Evolutionary conservation across 257 asterid genomes (phyloP).

Genomic region (Primulina tabacum): DNA sequence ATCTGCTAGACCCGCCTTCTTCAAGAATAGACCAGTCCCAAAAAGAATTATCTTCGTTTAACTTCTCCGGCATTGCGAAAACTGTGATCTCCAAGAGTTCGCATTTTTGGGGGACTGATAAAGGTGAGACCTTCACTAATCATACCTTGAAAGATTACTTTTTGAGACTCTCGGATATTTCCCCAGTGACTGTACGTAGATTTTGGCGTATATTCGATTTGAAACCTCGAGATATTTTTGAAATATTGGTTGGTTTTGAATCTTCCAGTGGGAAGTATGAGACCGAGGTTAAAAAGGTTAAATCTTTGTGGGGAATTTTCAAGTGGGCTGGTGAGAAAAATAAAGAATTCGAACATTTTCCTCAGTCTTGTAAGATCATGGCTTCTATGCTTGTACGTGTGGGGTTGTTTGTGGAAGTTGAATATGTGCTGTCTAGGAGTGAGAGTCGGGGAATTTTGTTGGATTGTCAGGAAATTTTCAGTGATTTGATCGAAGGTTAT

Average conservation of each 20-base stretch:
- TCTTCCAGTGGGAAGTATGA: constrained; percentile 33
- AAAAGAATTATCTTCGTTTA: constrained; percentile 31
- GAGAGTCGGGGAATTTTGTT: constrained; percentile 50
- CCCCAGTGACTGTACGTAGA: constrained; percentile 57
- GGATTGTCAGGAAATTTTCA: constrained; percentile 69
- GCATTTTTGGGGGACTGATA: constrained; percentile 19
- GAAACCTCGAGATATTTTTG: constrained; percentile 64
- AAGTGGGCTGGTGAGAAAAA: constrained; percentile 50
- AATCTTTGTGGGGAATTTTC: constrained; percentile 74
- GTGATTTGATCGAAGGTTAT: constrained; percentile 67
- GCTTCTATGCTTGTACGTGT: constrained; percentile 67
- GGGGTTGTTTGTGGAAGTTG: constrained; percentile 56
- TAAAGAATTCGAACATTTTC: constrained; percentile 54
- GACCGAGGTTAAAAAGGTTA: constrained; percentile 50
- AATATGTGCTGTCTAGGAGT: constrained; percentile 56
- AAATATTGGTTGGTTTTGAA: constrained; percentile 64
- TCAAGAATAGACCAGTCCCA: constrained; percentile 21
- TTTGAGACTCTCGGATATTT: constrained; percentile 49
- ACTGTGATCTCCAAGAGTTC: constrained; percentile 40
- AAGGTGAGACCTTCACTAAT: constrained; percentile 38
- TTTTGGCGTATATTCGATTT: constrained; percentile 67
- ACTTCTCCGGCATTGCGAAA: constrained; percentile 38
- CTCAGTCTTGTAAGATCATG: constrained; percentile 64
- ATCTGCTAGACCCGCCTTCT: constrained; percentile 17
- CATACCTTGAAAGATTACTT: constrained; percentile 45